phyloP scores from a whole-genome alignment of 2,329 filamentous ascomycete genomes.

The Tetracladium maxilliforme region DNA sequence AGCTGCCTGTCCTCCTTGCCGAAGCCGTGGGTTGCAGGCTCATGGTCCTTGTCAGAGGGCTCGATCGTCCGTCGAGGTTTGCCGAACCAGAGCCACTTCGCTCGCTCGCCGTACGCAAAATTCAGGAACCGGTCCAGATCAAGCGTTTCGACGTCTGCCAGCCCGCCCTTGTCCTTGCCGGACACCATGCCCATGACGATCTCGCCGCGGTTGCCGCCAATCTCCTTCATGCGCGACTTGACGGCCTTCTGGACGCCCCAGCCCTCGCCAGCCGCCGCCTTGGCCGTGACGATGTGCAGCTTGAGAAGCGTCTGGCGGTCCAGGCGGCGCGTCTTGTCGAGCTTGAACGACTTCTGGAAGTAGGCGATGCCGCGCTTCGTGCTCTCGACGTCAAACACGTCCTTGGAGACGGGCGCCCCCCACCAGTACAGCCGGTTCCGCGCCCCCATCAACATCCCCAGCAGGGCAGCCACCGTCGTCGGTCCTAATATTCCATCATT shows the following conservation, averaged over 20 bases:
- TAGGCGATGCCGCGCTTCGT: constrained; percentile 74
- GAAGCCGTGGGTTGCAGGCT: constrained; percentile 31
- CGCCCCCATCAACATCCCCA: constrained; percentile 81
- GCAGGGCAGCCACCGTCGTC: constrained; percentile 73
- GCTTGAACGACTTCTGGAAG: constrained; percentile 81
- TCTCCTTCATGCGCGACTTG: constrained; percentile 86
- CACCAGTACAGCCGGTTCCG: constrained; percentile 77
- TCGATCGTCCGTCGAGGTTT: constrained; percentile 57
- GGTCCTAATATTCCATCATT: constrained; percentile 86
- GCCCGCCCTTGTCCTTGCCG: constrained; percentile 72
- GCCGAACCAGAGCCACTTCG: constrained; percentile 91
- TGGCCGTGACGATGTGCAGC: constrained; percentile 73
- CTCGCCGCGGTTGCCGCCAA: constrained; percentile 86
- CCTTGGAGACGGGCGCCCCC: constrained; percentile 74
- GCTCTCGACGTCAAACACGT: constrained; percentile 73
- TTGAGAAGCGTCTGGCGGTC: constrained; percentile 73
- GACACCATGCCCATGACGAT: constrained; percentile 92
- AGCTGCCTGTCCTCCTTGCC: constrained; percentile 38
- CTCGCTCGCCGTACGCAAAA: constrained; percentile 63
- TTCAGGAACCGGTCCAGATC: constrained; percentile 76
- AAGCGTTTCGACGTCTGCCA: constrained; percentile 82
- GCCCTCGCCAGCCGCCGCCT: constrained; percentile 75
- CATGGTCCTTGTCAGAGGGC: no score
- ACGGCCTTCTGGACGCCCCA: constrained; percentile 91
- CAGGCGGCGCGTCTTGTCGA: constrained; percentile 63